Percentiles rank a stretch among this genome's conserved stretches.
These are phyloP conservation scores for Bocquillonia castaneifolia DNA, from an alignment of 441 rosid genomes.

Conservation along the genomic window DNA sequence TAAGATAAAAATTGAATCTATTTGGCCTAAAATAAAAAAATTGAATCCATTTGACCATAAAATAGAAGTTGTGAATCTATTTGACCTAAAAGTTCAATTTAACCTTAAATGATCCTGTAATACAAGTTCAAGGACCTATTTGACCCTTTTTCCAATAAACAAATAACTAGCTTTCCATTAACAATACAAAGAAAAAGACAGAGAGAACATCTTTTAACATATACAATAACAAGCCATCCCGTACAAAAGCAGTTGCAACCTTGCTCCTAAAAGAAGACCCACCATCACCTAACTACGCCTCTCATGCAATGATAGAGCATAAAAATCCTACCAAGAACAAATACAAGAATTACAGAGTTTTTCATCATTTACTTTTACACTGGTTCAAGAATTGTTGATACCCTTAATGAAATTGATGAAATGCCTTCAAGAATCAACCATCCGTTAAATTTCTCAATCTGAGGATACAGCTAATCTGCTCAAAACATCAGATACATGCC, in stretches of 20 bases:
- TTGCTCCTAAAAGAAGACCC: slow-evolving; percentile 23
- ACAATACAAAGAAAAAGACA: slow-evolving; percentile 20
- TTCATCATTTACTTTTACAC: slow-evolving; percentile 12
- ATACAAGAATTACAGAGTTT: slow-evolving; percentile 9
- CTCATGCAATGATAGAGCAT: slow-evolving; percentile 18
- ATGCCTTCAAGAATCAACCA: not conserved
- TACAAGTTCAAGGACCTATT: too few species aligned
- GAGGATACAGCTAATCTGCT: slow-evolving; percentile 41
- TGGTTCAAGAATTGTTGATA: slow-evolving; percentile 5
- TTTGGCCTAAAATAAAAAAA: too few species aligned
- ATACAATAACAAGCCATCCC: slow-evolving; percentile 18
- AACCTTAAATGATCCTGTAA: too few species aligned
- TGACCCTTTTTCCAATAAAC: not conserved
- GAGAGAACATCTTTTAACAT: slow-evolving; percentile 16
- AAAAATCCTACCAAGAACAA: slow-evolving; percentile 19
- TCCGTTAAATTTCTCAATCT: slow-evolving; percentile 29
- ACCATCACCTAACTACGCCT: slow-evolving; percentile 5
- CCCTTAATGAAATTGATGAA: not conserved
- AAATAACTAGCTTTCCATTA: slow-evolving; percentile 15
- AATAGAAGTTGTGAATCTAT: too few species aligned
- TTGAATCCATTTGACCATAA: too few species aligned
- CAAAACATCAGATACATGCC: slow-evolving; percentile 58
- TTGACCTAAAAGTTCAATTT: too few species aligned
- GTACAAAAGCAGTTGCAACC: slow-evolving; percentile 1
- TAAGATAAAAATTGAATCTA: too few species aligned